These are phyloP conservation scores for Durio zibethinus DNA, from an alignment of 345 rosid species.

Conservation along the genomic window DNA sequence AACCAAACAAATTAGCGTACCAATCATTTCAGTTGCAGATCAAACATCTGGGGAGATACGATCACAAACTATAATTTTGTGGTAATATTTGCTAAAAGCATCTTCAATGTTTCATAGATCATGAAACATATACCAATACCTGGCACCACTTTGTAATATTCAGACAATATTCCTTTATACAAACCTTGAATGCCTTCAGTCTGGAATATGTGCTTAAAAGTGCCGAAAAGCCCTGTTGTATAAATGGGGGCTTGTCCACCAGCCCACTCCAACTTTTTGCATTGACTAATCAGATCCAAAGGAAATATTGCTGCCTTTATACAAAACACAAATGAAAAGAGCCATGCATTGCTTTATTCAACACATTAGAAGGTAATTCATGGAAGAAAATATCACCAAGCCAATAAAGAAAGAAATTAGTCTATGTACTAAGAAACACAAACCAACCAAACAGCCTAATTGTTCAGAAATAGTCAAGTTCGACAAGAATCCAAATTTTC, in stretches of 20 bases:
- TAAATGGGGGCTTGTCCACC: too few relatives aligned
- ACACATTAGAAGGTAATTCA: neutral
- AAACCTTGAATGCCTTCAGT: slow-evolving; percentile 73
- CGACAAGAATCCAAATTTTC: neutral
- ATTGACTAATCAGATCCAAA: too few relatives aligned
- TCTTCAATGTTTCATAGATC: slow-evolving; percentile 86
- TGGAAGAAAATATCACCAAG: neutral
- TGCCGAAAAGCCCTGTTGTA: too few relatives aligned
- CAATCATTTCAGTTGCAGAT: neutral
- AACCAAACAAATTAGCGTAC: slow-evolving; percentile 1
- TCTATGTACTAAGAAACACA: neutral
- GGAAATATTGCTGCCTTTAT: too few relatives aligned
- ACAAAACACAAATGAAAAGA: slow-evolving; percentile 6
- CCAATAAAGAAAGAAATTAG: neutral
- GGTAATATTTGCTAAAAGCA: slow-evolving; percentile 46
- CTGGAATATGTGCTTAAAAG: slow-evolving; percentile 54
- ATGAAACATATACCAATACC: slow-evolving; percentile 93
- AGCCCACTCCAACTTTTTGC: too few relatives aligned
- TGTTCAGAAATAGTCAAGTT: neutral
- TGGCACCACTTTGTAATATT: slow-evolving; percentile 92
- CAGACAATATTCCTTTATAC: slow-evolving; percentile 88
- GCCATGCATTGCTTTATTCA: neutral
- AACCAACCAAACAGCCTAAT: neutral
- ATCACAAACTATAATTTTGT: slow-evolving; percentile 27
- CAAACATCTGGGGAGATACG: neutral